Conservation (phyloP, 768 basidiomycete species). For the Cystobasidium ongulense region DNA sequence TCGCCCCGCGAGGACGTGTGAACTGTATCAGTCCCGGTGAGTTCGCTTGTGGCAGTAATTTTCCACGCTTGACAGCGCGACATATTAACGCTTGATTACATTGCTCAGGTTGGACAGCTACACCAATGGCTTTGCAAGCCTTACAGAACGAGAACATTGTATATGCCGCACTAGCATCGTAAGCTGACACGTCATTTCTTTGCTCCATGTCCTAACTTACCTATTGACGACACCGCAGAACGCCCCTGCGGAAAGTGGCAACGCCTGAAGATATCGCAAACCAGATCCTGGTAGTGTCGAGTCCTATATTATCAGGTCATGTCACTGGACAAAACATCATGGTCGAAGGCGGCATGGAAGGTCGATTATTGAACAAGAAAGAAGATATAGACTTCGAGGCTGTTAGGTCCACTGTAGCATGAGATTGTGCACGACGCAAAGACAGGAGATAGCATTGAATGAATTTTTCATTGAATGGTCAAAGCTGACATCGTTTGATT, state of each 20-base stretch:
- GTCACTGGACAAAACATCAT: constrained; percentile 49
- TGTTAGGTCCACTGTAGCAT: neutral
- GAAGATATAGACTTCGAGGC: constrained; percentile 14
- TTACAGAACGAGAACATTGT: constrained; percentile 54
- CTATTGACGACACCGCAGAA: too few relatives aligned
- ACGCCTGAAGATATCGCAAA: constrained; percentile 58
- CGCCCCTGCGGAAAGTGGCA: constrained; percentile 63
- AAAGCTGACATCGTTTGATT: too few relatives aligned
- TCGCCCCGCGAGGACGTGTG: constrained; percentile 63
- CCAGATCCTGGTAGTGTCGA: constrained; percentile 59
- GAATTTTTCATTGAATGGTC: too few relatives aligned
- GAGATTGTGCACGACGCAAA: neutral
- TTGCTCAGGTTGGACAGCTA: constrained; percentile 43
- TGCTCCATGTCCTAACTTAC: neutral
- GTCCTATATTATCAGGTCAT: constrained; percentile 59
- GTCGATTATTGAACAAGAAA: constrained; percentile 50
- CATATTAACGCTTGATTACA: neutral
- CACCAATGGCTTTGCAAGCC: constrained; percentile 57
- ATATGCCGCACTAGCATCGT: constrained; percentile 51
- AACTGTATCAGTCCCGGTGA: constrained; percentile 61
- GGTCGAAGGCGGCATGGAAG: constrained; percentile 61
- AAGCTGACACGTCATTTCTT: neutral
- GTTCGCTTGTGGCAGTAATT: neutral
- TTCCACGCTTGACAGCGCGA: neutral
- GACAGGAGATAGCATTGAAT: too few relatives aligned